Conservation (phyloP, 306 rosid species). For the Vachellia pachyceras region DNA sequence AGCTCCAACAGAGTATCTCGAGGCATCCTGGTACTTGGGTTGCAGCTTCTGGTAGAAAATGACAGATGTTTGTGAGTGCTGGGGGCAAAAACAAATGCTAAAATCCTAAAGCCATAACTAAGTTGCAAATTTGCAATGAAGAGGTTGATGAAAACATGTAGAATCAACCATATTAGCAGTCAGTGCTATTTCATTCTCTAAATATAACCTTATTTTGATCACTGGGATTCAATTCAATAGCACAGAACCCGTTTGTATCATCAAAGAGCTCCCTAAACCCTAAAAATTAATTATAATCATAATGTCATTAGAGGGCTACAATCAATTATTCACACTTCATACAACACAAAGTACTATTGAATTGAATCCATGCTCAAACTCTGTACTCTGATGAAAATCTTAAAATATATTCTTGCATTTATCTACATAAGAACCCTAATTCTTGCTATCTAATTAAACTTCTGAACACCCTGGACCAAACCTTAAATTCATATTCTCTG, state of each 20-base stretch:
- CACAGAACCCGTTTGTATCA: not conserved
- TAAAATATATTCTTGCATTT: not conserved
- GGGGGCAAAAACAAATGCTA: conserved; percentile 20
- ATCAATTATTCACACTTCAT: not conserved
- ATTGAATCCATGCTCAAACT: too few relatives aligned
- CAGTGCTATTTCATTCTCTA: conserved; percentile 6
- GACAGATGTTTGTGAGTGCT: conserved; percentile 40
- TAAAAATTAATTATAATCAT: not conserved
- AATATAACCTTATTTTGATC: conserved; percentile 18
- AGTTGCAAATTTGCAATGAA: conserved; percentile 21
- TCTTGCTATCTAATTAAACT: conserved; percentile 11
- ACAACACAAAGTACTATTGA: not conserved
- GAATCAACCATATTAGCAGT: not conserved
- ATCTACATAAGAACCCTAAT: not conserved
- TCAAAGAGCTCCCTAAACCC: conserved; percentile 7
- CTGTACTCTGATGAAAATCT: not conserved
- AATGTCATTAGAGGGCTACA: conserved; percentile 21
- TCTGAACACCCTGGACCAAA: not conserved
- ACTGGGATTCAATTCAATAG: not conserved
- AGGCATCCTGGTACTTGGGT: conserved; percentile 58
- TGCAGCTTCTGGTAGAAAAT: conserved; percentile 58
- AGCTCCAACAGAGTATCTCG: conserved; percentile 58
- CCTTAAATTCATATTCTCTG: conserved; percentile 23
- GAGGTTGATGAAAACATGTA: conserved; percentile 8
- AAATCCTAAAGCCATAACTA: conserved; percentile 33